These are phyloP conservation scores for Madurella fahalii DNA, from an alignment of 2,329 filamentous ascomycete genomes.

Conservation along the genomic window DNA sequence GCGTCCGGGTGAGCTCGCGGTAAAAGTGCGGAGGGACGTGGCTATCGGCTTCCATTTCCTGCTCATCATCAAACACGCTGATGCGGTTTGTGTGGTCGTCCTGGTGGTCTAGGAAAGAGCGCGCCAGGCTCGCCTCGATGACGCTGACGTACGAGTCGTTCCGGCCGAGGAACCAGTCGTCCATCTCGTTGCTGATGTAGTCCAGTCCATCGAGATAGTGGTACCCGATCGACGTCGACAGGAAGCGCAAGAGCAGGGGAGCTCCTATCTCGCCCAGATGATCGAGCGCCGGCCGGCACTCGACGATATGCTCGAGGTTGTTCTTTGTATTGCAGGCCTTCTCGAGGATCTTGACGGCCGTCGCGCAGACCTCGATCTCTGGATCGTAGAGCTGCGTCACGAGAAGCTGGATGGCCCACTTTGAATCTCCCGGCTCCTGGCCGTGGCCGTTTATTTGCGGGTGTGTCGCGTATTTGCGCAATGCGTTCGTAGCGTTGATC, in stretches of 20 bases:
- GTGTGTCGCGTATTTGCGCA: conserved; percentile 78
- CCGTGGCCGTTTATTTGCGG: conserved; percentile 38
- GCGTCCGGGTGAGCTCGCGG: conserved; percentile 84
- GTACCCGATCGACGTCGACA: conserved; percentile 95
- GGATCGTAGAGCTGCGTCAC: conserved; percentile 98
- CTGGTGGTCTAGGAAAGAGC: conserved; percentile 68
- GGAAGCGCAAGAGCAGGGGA: conserved; percentile 82
- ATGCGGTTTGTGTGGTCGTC: conserved; percentile 55
- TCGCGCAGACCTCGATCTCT: conserved; percentile 92
- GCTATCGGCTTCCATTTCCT: conserved; percentile 51
- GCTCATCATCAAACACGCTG: conserved; percentile 55
- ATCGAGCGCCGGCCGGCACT: conserved; percentile 89
- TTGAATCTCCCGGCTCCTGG: conserved; percentile 61
- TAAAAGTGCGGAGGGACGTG: conserved; percentile 97
- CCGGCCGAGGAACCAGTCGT: conserved; percentile 96
- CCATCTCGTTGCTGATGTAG: conserved; percentile 99
- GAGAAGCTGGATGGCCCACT: conserved; percentile 95
- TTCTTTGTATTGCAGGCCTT: conserved; percentile 92
- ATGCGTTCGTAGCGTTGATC: conserved; percentile 80
- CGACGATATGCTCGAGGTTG: conserved; percentile 92
- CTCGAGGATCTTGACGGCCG: conserved; percentile 94
- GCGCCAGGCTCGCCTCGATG: conserved; percentile 91
- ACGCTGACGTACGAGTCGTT: conserved; percentile 95
- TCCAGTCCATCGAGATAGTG: conserved; percentile 95
- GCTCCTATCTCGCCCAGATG: conserved; percentile 96